Evolutionary conservation across 2,329 filamentous ascomycete species (phyloP).

Genomic region (Herpotrichia juniperi): DNA sequence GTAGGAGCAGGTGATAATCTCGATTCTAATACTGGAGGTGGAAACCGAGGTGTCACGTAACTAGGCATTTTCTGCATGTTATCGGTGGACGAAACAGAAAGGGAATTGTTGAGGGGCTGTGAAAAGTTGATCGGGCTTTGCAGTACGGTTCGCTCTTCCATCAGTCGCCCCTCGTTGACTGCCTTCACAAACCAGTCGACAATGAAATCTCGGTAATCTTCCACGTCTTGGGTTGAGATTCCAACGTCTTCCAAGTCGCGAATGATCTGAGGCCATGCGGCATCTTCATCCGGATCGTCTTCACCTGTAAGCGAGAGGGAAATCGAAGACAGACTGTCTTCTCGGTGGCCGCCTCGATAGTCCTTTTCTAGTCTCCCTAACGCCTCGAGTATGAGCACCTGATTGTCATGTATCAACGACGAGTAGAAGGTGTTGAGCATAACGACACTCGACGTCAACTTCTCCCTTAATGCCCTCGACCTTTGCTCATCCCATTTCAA

Average conservation of each 20-base stretch:
- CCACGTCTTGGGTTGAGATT: conserved; percentile 26
- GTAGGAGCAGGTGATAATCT: background rate
- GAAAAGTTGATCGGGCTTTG: conserved; percentile 10
- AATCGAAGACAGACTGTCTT: conserved; percentile 34
- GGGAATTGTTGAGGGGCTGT: conserved; percentile 6
- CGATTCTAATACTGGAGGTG: background rate
- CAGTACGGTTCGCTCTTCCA: conserved; percentile 23
- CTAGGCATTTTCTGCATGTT: conserved; percentile 2
- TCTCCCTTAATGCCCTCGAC: conserved; percentile 25
- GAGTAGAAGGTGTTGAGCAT: conserved; percentile 37
- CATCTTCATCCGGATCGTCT: conserved; percentile 26
- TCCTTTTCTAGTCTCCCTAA: conserved; percentile 36
- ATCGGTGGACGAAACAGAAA: background rate
- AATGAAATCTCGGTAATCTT: conserved; percentile 34
- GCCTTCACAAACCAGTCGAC: conserved; percentile 37
- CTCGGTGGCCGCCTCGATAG: conserved; percentile 35
- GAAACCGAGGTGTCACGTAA: conserved; percentile 6
- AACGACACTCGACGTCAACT: conserved; percentile 27
- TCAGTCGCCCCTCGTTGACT: conserved; percentile 36
- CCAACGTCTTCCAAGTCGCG: conserved; percentile 40
- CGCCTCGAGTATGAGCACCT: conserved; percentile 36
- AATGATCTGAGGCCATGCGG: conserved; percentile 38
- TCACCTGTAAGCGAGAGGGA: conserved; percentile 13
- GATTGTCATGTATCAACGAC: conserved; percentile 33
- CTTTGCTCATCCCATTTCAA: conserved; percentile 34